These are phyloP conservation scores for Microdochium bolleyi DNA, from an alignment of 2,329 filamentous ascomycete genomes.

Conservation along the genomic window DNA sequence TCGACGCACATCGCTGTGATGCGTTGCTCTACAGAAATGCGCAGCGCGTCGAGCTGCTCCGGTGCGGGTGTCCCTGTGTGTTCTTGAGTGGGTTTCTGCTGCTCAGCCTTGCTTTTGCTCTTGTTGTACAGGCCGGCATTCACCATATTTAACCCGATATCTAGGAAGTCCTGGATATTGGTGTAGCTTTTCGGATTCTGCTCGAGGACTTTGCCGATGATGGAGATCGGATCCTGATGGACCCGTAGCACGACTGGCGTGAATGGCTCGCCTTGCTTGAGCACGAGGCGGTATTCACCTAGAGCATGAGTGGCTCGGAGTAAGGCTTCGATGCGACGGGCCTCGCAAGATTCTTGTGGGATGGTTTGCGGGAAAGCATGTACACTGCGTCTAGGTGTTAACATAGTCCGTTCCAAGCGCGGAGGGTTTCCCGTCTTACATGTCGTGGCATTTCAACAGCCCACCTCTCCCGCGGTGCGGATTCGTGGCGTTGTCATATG, in stretches of 20 bases:
- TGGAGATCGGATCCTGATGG: conserved; percentile 64
- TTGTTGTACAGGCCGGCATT: conserved; percentile 40
- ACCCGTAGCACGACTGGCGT: conserved; percentile 72
- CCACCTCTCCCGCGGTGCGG: conserved; percentile 69
- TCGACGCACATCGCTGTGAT: conserved; percentile 77
- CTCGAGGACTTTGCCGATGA: conserved; percentile 65
- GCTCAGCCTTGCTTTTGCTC: conserved; percentile 13
- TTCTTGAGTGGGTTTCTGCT: conserved; percentile 10
- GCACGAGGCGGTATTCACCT: conserved; percentile 67
- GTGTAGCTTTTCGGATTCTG: conserved; percentile 71
- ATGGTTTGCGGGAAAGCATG: conserved; percentile 56
- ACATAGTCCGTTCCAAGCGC: background rate
- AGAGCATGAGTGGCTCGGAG: conserved; percentile 67
- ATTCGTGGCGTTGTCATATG: conserved; percentile 78
- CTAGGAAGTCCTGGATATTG: conserved; percentile 63
- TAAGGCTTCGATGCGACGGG: conserved; percentile 52
- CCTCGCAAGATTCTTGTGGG: conserved; percentile 37
- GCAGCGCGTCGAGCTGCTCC: conserved; percentile 11
- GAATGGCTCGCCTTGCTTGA: conserved; percentile 75
- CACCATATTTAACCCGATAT: conserved; percentile 61
- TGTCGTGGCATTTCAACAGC: conserved; percentile 69
- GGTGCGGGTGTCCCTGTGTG: conserved; percentile 10
- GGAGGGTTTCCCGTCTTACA: conserved; percentile 39
- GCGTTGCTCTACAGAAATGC: conserved; percentile 47
- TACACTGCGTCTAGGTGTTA: conserved; percentile 34